These are phyloP conservation scores for Mikania micrantha DNA, from an alignment of 129 eudicot genomes.

Conservation along the genomic window DNA sequence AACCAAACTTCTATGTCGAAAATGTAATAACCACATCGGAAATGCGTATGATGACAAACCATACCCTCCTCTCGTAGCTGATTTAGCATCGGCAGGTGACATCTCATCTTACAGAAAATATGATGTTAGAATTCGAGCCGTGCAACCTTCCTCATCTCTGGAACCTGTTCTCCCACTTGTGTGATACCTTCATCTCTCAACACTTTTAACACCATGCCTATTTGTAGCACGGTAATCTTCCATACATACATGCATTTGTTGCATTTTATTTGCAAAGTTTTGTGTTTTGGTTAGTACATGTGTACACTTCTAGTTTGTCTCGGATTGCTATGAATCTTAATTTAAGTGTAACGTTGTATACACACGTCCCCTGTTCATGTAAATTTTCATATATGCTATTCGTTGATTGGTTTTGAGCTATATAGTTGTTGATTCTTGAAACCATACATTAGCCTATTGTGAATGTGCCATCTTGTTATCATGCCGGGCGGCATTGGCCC, in stretches of 20 bases:
- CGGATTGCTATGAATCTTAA: background rate
- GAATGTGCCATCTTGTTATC: background rate
- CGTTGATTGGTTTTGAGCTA: background rate
- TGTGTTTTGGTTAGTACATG: background rate
- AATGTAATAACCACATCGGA: slow-evolving; percentile 71
- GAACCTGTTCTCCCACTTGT: slow-evolving; percentile 37
- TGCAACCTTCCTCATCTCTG: slow-evolving; percentile 60
- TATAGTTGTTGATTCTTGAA: background rate
- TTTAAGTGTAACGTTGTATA: background rate
- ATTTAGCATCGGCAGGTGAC: slow-evolving; percentile 35
- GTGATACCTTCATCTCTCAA: slow-evolving; percentile 9
- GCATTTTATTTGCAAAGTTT: background rate
- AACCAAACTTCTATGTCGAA: slow-evolving; percentile 76
- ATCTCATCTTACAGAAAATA: slow-evolving; percentile 39
- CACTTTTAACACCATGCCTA: background rate
- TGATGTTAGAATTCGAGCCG: slow-evolving; percentile 72
- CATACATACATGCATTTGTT: background rate
- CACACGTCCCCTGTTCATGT: background rate
- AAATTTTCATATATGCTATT: slow-evolving; percentile 1
- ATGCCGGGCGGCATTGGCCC: too few relatives aligned
- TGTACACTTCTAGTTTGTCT: background rate
- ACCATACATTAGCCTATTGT: background rate
- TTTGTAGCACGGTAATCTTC: background rate
- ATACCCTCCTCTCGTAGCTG: slow-evolving; percentile 38
- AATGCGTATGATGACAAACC: slow-evolving; percentile 47